Base-by-base conservation (phyloP, 305 asterid genomes). In the Fraxinus latifolia region DNA sequence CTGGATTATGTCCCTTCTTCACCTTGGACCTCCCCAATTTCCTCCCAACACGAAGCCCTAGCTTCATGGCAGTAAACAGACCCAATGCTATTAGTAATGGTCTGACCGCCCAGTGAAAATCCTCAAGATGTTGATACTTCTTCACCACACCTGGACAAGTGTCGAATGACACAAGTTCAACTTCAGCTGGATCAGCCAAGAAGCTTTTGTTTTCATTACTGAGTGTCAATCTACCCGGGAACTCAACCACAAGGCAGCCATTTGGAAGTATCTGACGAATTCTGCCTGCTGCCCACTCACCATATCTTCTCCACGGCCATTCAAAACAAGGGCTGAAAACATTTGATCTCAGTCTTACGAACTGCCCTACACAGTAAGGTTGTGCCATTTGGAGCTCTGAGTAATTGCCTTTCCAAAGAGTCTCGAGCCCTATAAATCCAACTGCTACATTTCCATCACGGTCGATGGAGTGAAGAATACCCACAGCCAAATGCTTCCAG, bases 21-120 rank as follows among this genome's bases (percentile, higher is more conserved):
- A 15, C 68, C 83, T 82, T 89, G n/a, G 87, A 83, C 33, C 88
- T 80, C 81, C 92, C 90, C 0, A 89, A 81, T 87, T 83, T 91
- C 92, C 87, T 92, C 9, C 97, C 97, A 2, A 90, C 89, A 12
- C 88, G 81, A 55, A 88, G 80, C 12, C 98, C 98, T 77, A 92
- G 76, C 89, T 91, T 95, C 92, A 90, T 88, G 15, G 96, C 96
- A 0, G 97, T 87, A 60, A 95, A 91, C 23, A 95, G 86, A 37
- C 99, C 96, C 86, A 93, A 78, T 0, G 97, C 98, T 37, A 93
- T 85, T 84, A 91, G 58, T 55, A 93, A 32, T 34, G 99, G 98
- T 84, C 98, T 90, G 70, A 94, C 94, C 0, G 92, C 94, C 98
- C 99, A 95, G 87, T 95, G 99, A 79, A 95, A 95, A 86, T 95